phyloP scores from a whole-genome alignment of 257 asterid genomes.

The Capsicum baccatum region DNA sequence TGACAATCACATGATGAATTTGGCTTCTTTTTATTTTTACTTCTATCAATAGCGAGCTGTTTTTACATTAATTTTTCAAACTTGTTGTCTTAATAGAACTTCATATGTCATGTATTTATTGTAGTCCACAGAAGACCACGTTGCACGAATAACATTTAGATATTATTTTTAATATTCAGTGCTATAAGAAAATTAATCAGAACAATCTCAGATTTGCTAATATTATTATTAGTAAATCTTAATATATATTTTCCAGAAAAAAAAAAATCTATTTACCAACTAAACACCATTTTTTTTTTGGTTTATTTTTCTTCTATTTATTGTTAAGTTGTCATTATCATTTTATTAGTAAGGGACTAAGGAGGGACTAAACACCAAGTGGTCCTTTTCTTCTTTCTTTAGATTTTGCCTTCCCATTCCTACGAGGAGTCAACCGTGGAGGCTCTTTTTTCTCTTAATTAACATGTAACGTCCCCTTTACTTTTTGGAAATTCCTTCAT shows the following conservation, averaged over 20 bases:
- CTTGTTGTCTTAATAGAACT: background rate
- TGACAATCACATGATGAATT: background rate
- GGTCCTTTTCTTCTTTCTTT: background rate
- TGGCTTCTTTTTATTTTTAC: background rate
- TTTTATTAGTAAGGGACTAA: background rate
- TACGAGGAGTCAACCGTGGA: background rate
- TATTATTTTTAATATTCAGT: background rate
- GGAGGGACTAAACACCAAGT: no score
- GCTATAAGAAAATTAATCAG: background rate
- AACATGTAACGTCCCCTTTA: background rate
- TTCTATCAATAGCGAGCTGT: background rate
- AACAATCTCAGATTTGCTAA: background rate
- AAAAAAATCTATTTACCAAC: background rate
- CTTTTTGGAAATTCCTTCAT: background rate
- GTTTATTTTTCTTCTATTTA: background rate
- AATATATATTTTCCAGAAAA: background rate
- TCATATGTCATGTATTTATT: background rate
- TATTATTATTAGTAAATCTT: background rate
- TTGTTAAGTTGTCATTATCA: background rate
- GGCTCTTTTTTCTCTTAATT: background rate
- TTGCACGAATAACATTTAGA: background rate
- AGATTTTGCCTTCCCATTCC: background rate
- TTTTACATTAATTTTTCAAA: no score
- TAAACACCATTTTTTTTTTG: background rate
- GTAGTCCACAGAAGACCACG: background rate